Base-by-base conservation (phyloP, 768 basidiomycete genomes). In the Chalciporus piperatus region DNA sequence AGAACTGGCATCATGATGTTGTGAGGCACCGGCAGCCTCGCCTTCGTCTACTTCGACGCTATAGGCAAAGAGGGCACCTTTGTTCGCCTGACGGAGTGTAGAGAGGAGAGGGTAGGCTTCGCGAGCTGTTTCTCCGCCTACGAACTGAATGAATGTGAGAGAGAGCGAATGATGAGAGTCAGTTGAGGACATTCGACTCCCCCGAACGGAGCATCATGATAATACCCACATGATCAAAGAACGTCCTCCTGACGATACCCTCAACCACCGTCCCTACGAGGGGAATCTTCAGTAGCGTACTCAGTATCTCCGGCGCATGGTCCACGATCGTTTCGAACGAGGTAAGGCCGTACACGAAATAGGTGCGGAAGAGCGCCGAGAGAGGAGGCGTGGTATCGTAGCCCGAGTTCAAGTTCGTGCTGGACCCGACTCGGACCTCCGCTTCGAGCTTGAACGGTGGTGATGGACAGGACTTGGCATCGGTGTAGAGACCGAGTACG, bases 61-160 rank as follows among this genome's bases (percentile, higher is more conserved):
- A 70, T 97, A 96, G 19, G 79, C 84, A 56, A 97, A 82, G 12
- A 97, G 70, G 9, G 79, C 75, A 3, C 91, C 94, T 54, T 84
- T 87, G 60, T 89, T 87, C 54, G 79, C 78, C 10, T 68, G 67
- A 16, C 92, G 80, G 22, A 95, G 74, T 12, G 69, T 61, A 37
- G 75, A 71, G 37, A 97, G 77, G 1, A 89, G 64, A 1, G 89
- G 84, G 5, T 89, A 57, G 7, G 85, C 80, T 16, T 78, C 83
- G 33, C 79, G 76, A 0, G 85, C 88, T 0, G 86, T 86, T 52
- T 95, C 92, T 3, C 89, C 93, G 0, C 93, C 92, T 1, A 95
- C 93, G 58, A 96, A 98, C 85, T 92, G 14, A n/a, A 12, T 1
- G 6, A 23, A 20, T 5, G 5, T 3, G 22, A 22, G 22, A 22